Evolutionary conservation across 1,139 yeast species (phyloP).

Genomic region (Lodderomyces oxycetoniae): DNA sequence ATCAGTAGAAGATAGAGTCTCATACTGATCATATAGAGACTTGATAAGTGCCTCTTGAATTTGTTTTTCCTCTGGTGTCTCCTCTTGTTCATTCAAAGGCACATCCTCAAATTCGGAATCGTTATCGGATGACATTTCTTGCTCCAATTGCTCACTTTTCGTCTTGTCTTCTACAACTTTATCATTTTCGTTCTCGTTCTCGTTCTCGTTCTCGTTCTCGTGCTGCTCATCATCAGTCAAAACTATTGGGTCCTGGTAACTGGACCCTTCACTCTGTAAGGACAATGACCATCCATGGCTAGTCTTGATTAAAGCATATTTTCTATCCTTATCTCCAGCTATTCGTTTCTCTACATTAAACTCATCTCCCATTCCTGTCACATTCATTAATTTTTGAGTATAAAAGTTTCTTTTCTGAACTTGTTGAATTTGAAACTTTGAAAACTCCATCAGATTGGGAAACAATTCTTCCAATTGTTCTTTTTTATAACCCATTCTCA

Average conservation of each 20-base stretch:
- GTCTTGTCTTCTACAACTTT: slow-evolving; percentile 1
- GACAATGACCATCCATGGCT: slow-evolving; percentile 88
- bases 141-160: slow-evolving; percentile 2
- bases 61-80: slow-evolving; percentile 28
- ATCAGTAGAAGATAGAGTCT: neutral
- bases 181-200: no score
- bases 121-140: slow-evolving; percentile 18
- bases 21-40: slow-evolving; percentile 33
- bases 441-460: slow-evolving; percentile 84
- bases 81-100: slow-evolving; percentile 25
- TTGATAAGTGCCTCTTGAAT: slow-evolving; percentile 31
- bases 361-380: slow-evolving; percentile 75
- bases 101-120: slow-evolving; percentile 66
- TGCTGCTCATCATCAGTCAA: slow-evolving; percentile 32
- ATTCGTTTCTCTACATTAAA: slow-evolving; percentile 53
- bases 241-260: slow-evolving; percentile 38
- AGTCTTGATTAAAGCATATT: slow-evolving; percentile 70
- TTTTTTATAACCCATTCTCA: slow-evolving; percentile 91
- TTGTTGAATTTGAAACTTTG: slow-evolving; percentile 87
- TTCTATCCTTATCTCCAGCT: slow-evolving; percentile 79
- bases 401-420: slow-evolving; percentile 87
- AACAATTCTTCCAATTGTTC: slow-evolving; percentile 78
- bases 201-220: no score
- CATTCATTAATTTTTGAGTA: slow-evolving; percentile 82
- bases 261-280: slow-evolving; percentile 40